phyloP scores from a whole-genome alignment of 345 rosid genomes.

The Triadica sebifera region DNA sequence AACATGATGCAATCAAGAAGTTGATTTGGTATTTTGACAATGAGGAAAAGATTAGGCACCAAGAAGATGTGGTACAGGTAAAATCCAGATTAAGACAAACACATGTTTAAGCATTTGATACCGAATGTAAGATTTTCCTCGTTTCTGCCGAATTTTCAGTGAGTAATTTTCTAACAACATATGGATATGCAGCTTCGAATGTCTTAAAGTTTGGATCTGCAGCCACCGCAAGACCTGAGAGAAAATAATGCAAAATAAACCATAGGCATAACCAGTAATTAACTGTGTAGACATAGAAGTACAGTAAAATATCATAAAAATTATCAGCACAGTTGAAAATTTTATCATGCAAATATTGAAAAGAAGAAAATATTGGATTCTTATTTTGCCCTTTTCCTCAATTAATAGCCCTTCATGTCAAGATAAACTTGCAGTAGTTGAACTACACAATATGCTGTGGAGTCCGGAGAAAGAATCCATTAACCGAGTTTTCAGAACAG shows the following conservation, averaged over 20 bases:
- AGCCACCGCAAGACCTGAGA: slow-evolving; percentile 79
- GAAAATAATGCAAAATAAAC: slow-evolving; percentile 13
- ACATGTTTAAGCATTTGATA: slow-evolving; percentile 26
- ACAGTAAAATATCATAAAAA: neutral
- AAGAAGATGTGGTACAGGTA: neutral
- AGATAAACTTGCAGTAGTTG: neutral
- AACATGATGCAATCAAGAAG: slow-evolving; percentile 1
- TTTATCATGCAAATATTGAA: neutral
- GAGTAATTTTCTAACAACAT: slow-evolving; percentile 77
- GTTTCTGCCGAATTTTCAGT: slow-evolving; percentile 70
- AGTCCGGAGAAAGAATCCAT: neutral
- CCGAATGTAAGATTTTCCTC: slow-evolving; percentile 79
- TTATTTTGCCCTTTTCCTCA: neutral
- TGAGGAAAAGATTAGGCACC: neutral
- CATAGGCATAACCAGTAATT: neutral
- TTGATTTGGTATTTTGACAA: neutral
- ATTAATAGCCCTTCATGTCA: neutral
- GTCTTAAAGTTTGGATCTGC: slow-evolving; percentile 84
- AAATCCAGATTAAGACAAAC: neutral
- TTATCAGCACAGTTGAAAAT: neutral
- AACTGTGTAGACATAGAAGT: neutral
- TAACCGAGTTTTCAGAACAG: neutral
- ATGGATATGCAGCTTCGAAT: slow-evolving; percentile 93
- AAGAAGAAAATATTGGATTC: neutral
- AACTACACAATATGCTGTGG: neutral